Base-by-base conservation (phyloP, 805 yeast genomes). In the Cyberlindnera misumaiensis region DNA sequence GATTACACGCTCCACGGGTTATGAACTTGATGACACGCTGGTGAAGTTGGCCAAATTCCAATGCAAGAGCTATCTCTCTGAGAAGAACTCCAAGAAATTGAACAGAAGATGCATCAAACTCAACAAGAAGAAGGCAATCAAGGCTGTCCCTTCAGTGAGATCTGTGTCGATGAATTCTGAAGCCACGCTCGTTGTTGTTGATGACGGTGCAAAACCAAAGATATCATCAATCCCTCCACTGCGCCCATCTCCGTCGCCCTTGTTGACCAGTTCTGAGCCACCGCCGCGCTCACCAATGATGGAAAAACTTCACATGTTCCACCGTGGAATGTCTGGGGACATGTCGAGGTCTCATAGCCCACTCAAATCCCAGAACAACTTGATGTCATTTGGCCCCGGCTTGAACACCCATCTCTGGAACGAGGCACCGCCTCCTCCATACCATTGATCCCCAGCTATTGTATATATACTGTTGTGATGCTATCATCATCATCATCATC, bases 11-110 rank as follows among this genome's bases (percentile, higher is more conserved):
- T 25, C 26, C 4, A 13, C 22, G 6, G 42, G 43, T 0, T 39
- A 36, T 20, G 28, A 36, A 22, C 33, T 44, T 2, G 47, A 52
- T 30, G 49, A 46, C 13, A 53, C 53, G 4, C 40, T 55, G 26
- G 39, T 18, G 14, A 52, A 48, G 32, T 44, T 55, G 12, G 47
- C 52, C 15, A 53, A 46, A 35, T 51, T 52, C 13, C 59, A 55
- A 38, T 43, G 46, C 4, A 55, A 52, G 41, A 43, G 43, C 35
- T 53, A 46, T 35, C 30, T 39, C 45, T 28, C 51, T 47, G 35
- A 52, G 56, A 44, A 45, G 51, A 41, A 39, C 39, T 3, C 28
- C 9, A 11, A 27, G 7, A 13, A 3, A 11, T 13, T 13, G 14
- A 27, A 50, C 34, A 52, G 57, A 44, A 45, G 52, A 41, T 37